phyloP scores from a whole-genome alignment of 1,284 basidiomycete genomes.

The Mycena sp. region DNA sequence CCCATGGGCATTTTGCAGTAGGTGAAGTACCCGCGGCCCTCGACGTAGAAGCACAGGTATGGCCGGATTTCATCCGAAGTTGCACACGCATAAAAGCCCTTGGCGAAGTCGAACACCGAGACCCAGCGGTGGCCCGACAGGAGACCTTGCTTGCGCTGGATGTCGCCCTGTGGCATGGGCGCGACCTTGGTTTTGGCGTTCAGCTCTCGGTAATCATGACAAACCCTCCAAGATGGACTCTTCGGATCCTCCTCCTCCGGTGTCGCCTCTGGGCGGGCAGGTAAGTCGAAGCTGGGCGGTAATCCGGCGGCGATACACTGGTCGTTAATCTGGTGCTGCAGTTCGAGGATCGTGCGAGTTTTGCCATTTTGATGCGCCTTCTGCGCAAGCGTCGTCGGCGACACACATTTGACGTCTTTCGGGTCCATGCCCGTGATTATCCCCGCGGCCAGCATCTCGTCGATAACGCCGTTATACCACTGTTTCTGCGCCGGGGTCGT shows the following conservation, averaged over 20 bases:
- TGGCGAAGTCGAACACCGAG: constrained; percentile 43
- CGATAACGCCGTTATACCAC: constrained; percentile 40
- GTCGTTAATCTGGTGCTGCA: constrained; percentile 10
- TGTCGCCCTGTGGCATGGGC: constrained; percentile 47
- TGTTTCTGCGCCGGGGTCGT: constrained; percentile 39
- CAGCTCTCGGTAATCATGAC: constrained; percentile 43
- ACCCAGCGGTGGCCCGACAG: constrained; percentile 38
- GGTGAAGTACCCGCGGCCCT: constrained; percentile 48
- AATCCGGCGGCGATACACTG: constrained; percentile 31
- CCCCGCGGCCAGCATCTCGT: too few relatives aligned
- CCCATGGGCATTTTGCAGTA: constrained; percentile 52
- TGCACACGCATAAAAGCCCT: constrained; percentile 43
- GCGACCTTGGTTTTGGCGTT: constrained; percentile 32
- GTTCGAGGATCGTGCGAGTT: too few relatives aligned
- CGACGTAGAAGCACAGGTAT: constrained; percentile 50
- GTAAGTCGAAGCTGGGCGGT: constrained; percentile 13
- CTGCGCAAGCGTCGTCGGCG: constrained; percentile 2
- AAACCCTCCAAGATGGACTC: constrained; percentile 36
- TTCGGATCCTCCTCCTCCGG: not conserved
- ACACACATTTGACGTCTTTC: constrained; percentile 1
- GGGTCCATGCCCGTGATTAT: not conserved
- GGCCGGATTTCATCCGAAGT: constrained; percentile 39
- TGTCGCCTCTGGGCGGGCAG: too few relatives aligned
- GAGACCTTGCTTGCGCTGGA: constrained; percentile 46
- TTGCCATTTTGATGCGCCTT: constrained; percentile 33